These are phyloP conservation scores for Phytophthora nicotianae DNA, from an alignment of 352 stramenopile genomes.

Conservation along the genomic window DNA sequence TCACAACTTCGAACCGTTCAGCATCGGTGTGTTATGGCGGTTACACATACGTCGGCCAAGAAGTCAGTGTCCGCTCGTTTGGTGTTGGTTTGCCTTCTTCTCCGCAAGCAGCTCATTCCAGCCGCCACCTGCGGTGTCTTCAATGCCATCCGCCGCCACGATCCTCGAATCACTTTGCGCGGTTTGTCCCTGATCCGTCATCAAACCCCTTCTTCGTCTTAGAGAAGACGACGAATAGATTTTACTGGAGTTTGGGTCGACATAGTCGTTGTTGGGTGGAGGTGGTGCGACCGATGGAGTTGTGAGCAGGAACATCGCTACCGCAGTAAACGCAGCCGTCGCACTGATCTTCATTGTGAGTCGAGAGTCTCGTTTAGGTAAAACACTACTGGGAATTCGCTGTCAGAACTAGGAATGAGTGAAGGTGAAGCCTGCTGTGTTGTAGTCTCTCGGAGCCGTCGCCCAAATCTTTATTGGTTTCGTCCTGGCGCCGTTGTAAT, in stretches of 20 bases:
- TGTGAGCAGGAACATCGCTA: constrained; percentile 3
- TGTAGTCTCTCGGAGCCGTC: background rate
- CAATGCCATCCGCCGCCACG: constrained; percentile 14
- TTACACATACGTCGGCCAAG: background rate
- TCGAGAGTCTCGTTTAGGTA: background rate
- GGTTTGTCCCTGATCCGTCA: background rate
- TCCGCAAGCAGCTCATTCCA: constrained; percentile 19
- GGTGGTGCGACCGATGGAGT: background rate
- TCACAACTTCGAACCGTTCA: no score
- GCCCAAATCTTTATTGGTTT: constrained; percentile 24
- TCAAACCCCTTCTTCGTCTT: no score
- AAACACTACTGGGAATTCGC: background rate
- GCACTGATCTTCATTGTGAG: constrained; percentile 17
- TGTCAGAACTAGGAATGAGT: constrained; percentile 9
- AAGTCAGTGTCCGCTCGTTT: background rate
- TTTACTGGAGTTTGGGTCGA: no score
- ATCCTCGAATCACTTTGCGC: constrained; percentile 7
- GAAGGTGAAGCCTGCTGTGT: background rate
- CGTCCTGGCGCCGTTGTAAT: constrained; percentile 4
- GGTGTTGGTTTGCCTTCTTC: background rate
- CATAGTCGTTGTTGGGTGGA: no score
- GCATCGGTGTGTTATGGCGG: no score
- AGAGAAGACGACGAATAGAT: no score
- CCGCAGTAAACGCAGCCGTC: background rate
- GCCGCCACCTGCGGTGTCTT: constrained; percentile 7